A percentile compares a stretch with the other conserved stretches of the same genome.
These are phyloP conservation scores for Lathyrus sativus DNA, from an alignment of 306 rosid genomes.

Conservation along the genomic window DNA sequence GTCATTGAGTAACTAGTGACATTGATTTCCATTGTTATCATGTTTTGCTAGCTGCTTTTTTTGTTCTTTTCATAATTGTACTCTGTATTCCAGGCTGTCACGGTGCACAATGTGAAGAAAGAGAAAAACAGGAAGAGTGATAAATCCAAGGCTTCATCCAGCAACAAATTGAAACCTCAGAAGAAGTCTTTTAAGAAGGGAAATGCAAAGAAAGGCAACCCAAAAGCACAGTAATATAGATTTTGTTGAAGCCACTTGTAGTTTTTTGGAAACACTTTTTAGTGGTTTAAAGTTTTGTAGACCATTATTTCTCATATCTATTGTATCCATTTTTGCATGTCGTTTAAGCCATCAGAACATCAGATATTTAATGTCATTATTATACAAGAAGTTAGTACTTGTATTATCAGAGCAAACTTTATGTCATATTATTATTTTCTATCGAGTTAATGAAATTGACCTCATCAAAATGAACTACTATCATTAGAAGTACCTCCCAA, in stretches of 20 bases:
- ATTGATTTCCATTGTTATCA: conserved; percentile 10
- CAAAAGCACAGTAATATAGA: conserved; percentile 51
- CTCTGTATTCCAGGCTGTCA: conserved; percentile 62
- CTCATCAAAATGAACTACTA: too few relatives aligned
- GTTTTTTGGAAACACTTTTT: conserved; percentile 27
- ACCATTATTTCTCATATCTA: conserved; percentile 8
- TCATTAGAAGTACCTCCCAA: too few relatives aligned
- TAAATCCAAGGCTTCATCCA: conserved; percentile 47
- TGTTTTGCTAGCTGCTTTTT: background rate
- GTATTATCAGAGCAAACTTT: background rate
- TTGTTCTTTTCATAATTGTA: background rate
- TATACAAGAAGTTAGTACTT: background rate
- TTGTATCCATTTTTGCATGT: background rate
- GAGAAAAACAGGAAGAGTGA: conserved; percentile 60
- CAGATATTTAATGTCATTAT: background rate
- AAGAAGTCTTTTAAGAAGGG: conserved; percentile 60
- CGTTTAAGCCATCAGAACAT: background rate
- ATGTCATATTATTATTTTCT: too few relatives aligned
- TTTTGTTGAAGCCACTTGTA: conserved; percentile 11
- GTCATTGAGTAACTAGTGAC: conserved; percentile 9
- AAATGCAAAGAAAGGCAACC: conserved; percentile 54
- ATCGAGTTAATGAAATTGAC: too few relatives aligned
- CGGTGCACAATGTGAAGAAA: conserved; percentile 72
- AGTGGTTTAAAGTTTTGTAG: conserved; percentile 40
- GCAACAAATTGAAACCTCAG: conserved; percentile 69